Evolutionary conservation across 2,329 filamentous ascomycete genomes (phyloP).

Genomic region (Pestalotiopsis sp.): DNA sequence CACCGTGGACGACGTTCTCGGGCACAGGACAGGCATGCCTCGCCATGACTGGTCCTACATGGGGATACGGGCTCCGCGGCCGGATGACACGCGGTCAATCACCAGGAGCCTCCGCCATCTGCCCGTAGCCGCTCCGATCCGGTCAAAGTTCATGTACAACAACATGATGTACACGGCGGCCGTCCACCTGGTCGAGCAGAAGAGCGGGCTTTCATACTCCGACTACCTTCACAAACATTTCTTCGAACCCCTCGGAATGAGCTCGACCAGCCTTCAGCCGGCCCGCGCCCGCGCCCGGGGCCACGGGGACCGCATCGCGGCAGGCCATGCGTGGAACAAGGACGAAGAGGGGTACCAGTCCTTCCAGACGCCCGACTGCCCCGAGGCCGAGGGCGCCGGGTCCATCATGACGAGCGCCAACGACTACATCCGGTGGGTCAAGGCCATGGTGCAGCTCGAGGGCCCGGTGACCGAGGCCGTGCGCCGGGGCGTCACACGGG

Average conservation of each 20-base stretch:
- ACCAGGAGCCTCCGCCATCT: constrained; percentile 28
- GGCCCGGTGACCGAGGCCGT: constrained; percentile 20
- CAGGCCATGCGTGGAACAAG: neutral
- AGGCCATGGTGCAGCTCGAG: constrained; percentile 21
- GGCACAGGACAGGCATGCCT: constrained; percentile 27
- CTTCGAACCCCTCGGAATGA: constrained; percentile 3
- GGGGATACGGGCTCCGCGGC: constrained; percentile 9
- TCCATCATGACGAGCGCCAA: constrained; percentile 27
- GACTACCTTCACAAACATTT: constrained; percentile 25
- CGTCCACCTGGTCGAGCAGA: constrained; percentile 23
- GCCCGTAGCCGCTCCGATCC: constrained; percentile 19
- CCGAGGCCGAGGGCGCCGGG: constrained; percentile 26
- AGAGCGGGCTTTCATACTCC: constrained; percentile 17
- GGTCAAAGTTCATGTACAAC: constrained; percentile 22
- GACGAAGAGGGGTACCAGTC: constrained; percentile 11
- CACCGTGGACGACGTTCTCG: constrained; percentile 27
- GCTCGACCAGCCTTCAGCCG: neutral
- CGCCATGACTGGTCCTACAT: constrained; percentile 15
- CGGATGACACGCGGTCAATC: constrained; percentile 23
- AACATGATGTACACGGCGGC: constrained; percentile 30
- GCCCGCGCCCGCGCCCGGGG: constrained; percentile 14
- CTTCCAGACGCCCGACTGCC: constrained; percentile 14
- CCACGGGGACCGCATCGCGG: constrained; percentile 6
- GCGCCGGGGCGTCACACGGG: neutral
- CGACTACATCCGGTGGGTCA: constrained; percentile 28